Evolutionary conservation across 306 rosid genomes (phyloP).

Genomic region (Prunus fruticosa): DNA sequence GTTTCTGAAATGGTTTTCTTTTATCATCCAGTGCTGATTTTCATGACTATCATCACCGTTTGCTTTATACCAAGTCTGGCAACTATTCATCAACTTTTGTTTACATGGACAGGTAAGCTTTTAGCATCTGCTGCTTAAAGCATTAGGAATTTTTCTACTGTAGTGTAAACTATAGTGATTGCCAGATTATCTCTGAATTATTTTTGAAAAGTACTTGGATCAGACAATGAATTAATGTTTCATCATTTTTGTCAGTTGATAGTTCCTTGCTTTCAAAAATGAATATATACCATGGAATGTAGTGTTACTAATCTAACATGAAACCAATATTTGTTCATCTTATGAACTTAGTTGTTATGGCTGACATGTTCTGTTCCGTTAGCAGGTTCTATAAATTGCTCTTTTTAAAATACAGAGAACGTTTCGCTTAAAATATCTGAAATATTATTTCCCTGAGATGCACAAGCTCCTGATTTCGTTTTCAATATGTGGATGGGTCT

Average conservation of each 20-base stretch:
- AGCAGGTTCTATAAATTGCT: neutral
- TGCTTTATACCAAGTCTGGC: slow-evolving; percentile 92
- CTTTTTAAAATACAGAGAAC: neutral
- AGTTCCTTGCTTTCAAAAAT: neutral
- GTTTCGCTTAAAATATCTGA: neutral
- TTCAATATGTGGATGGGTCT: neutral
- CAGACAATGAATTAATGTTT: neutral
- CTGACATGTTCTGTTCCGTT: neutral
- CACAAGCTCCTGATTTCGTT: neutral
- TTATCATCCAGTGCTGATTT: slow-evolving; percentile 73
- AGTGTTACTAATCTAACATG: neutral
- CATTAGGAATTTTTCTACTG: neutral
- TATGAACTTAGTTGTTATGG: neutral
- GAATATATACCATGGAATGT: neutral
- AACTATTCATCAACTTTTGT: slow-evolving; percentile 93
- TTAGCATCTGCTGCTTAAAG: slow-evolving; percentile 13
- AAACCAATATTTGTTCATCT: neutral
- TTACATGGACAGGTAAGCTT: slow-evolving; percentile 83
- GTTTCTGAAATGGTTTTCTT: slow-evolving; percentile 23
- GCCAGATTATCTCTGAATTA: neutral
- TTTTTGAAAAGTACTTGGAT: neutral
- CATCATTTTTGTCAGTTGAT: neutral
- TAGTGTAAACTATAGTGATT: neutral
- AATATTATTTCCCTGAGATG: neutral
- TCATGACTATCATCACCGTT: slow-evolving; percentile 97